A percentile compares a stretch with the other conserved stretches of the same genome.
Conservation (phyloP, 2,329 filamentous ascomycete genomes). For the Phaeomoniella chlamydospora region DNA sequence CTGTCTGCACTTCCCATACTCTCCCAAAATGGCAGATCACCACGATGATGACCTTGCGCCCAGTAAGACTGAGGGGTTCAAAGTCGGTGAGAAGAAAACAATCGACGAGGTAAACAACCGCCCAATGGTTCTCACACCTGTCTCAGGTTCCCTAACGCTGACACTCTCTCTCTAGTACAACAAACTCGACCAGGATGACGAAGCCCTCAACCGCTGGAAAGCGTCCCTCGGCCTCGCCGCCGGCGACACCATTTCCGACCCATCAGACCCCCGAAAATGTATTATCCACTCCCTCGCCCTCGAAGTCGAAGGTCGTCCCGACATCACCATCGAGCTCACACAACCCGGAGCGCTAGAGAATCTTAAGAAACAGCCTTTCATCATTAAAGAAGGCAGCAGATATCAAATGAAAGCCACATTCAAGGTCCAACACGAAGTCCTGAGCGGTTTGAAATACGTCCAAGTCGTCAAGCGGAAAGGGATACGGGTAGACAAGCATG, state of each 20-base stretch:
- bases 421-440: constrained; percentile 92
- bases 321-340: constrained; percentile 81
- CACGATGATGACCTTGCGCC: constrained; percentile 71
- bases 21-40: constrained; percentile 46
- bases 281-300: constrained; percentile 87
- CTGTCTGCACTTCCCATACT: too few species aligned
- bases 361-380: constrained; percentile 87
- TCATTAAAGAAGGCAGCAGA: constrained; percentile 85
- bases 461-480: constrained; percentile 87
- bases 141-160: constrained; percentile 1
- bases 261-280: constrained; percentile 74
- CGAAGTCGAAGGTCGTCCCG: constrained; percentile 64
- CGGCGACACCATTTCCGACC: constrained; percentile 57
- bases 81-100: constrained; percentile 97
- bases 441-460: constrained; percentile 89
- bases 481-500: constrained; percentile 76
- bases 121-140: constrained; percentile 48
- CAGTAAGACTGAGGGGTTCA: constrained; percentile 89
- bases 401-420: constrained; percentile 94
- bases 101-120: constrained; percentile 76
- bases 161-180: constrained; percentile 2
- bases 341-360: constrained; percentile 55
- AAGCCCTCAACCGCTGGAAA: constrained; percentile 96
- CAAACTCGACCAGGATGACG: constrained; percentile 51
- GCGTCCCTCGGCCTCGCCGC: constrained; percentile 75